Conservation (phyloP, 805 yeast species). For the Yamadazyma ubonensis region DNA sequence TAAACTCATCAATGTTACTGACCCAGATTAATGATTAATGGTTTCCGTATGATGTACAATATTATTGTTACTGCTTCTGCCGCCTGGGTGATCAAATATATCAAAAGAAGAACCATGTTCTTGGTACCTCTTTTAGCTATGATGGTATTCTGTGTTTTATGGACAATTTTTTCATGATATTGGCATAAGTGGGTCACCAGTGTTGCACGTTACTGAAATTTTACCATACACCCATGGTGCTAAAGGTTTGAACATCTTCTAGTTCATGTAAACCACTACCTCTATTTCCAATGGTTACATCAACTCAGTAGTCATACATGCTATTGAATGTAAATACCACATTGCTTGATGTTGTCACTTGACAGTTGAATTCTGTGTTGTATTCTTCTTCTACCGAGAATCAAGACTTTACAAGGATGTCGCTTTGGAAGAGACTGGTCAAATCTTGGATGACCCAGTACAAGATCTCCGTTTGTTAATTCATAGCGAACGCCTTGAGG, state of each 20-base stretch:
- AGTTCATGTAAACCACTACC: slow-evolving; percentile 19
- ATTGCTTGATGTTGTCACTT: slow-evolving; percentile 37
- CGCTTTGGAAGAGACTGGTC: slow-evolving; percentile 44
- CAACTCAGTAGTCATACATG: slow-evolving; percentile 40
- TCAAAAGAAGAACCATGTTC: slow-evolving; percentile 31
- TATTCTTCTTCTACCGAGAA: slow-evolving; percentile 39
- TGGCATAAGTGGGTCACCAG: slow-evolving; percentile 48
- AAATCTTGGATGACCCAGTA: slow-evolving; percentile 38
- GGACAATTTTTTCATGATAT: slow-evolving; percentile 27
- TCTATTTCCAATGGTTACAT: slow-evolving; percentile 29
- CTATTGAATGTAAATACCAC: slow-evolving; percentile 44
- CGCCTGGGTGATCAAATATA: slow-evolving; percentile 17
- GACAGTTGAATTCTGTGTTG: slow-evolving; percentile 28
- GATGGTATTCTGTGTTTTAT: slow-evolving; percentile 25
- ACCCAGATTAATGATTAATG: slow-evolving; percentile 47
- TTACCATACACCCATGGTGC: slow-evolving; percentile 40
- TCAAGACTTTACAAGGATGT: slow-evolving; percentile 33
- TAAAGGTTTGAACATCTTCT: slow-evolving; percentile 37
- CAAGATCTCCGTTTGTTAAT: slow-evolving; percentile 4
- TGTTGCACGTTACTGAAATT: slow-evolving; percentile 45
- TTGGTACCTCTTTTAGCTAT: slow-evolving; percentile 24
- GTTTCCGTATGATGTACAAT: slow-evolving; percentile 49
- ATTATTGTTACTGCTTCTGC: slow-evolving; percentile 27
- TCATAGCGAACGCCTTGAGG: background rate
- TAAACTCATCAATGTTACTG: slow-evolving; percentile 54